Conservation (phyloP, 2,329 filamentous ascomycete genomes). For the Pezicula radicicola region DNA sequence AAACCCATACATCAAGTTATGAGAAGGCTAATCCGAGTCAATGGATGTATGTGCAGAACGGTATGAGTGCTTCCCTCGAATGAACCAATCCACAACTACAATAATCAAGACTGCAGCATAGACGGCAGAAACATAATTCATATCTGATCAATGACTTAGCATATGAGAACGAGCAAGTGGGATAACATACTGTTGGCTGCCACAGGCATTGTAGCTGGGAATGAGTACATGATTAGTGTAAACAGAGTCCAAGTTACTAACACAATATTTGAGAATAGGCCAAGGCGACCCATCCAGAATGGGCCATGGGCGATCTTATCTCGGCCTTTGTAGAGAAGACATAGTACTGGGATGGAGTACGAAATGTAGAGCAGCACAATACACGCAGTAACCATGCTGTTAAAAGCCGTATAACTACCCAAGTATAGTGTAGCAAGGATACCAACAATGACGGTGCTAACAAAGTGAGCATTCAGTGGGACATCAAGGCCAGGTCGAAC, state of each 20-base stretch:
- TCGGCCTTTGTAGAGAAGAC: slow-evolving; percentile 31
- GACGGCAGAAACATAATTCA: slow-evolving; percentile 31
- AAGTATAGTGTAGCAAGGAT: slow-evolving; percentile 40
- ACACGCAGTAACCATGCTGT: slow-evolving; percentile 40
- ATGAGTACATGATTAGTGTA: slow-evolving; percentile 53
- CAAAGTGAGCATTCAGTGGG: slow-evolving; percentile 36
- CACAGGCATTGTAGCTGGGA: slow-evolving; percentile 30
- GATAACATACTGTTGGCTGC: slow-evolving; percentile 18
- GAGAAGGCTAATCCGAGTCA: no score
- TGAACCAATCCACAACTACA: slow-evolving; percentile 22
- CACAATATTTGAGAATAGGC: slow-evolving; percentile 55
- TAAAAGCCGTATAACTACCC: slow-evolving; percentile 40
- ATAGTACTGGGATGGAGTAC: slow-evolving; percentile 39
- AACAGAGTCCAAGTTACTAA: slow-evolving; percentile 54
- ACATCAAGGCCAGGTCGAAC: slow-evolving; percentile 17
- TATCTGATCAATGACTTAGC: slow-evolving; percentile 6
- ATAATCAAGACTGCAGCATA: slow-evolving; percentile 22
- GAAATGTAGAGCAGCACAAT: slow-evolving; percentile 46
- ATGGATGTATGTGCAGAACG: no score
- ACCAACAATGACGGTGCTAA: slow-evolving; percentile 31
- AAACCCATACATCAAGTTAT: no score
- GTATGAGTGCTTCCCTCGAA: slow-evolving; percentile 14
- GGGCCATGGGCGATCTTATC: slow-evolving; percentile 56
- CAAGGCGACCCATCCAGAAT: slow-evolving; percentile 56
- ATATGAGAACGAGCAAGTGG: no score